Evolutionary conservation across 495 filamentous ascomycete genomes (phyloP).

Genomic region (Tuber umbilicatum): DNA sequence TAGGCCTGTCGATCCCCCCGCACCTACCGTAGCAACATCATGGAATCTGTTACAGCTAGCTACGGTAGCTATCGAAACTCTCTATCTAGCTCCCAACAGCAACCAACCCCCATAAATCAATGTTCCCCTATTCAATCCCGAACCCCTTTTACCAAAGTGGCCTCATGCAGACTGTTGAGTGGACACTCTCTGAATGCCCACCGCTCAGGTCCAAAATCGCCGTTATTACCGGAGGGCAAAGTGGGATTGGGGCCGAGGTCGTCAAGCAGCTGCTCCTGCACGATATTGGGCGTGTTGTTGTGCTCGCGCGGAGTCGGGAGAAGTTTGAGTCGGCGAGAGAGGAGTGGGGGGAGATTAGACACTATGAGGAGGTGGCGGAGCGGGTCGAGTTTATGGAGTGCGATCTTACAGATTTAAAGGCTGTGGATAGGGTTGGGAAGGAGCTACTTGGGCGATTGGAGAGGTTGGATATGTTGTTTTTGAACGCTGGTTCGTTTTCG

Average conservation of each 20-base stretch:
- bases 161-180: constrained; percentile 22
- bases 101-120: neutral
- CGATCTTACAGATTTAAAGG: constrained; percentile 42
- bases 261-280: constrained; percentile 45
- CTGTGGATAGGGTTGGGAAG: constrained; percentile 35
- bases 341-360: constrained; percentile 30
- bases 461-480: constrained; percentile 45
- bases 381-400: constrained; percentile 42
- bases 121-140: neutral
- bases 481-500: constrained; percentile 43
- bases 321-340: constrained; percentile 37
- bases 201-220: constrained; percentile 43
- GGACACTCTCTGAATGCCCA: constrained; percentile 27
- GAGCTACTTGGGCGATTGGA: constrained; percentile 21
- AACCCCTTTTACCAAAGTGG: constrained; percentile 16
- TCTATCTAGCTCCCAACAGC: neutral
- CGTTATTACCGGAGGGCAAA: constrained; percentile 47
- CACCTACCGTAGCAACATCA: neutral
- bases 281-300: constrained; percentile 43
- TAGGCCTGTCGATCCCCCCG: neutral
- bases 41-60: neutral
- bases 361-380: neutral
- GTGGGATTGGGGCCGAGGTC: constrained; percentile 47
- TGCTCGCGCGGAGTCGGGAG: constrained; percentile 42
- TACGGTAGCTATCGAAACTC: neutral